Evolutionary conservation across 495 filamentous ascomycete species (phyloP).

Genomic region (Apodospora peruviana): DNA sequence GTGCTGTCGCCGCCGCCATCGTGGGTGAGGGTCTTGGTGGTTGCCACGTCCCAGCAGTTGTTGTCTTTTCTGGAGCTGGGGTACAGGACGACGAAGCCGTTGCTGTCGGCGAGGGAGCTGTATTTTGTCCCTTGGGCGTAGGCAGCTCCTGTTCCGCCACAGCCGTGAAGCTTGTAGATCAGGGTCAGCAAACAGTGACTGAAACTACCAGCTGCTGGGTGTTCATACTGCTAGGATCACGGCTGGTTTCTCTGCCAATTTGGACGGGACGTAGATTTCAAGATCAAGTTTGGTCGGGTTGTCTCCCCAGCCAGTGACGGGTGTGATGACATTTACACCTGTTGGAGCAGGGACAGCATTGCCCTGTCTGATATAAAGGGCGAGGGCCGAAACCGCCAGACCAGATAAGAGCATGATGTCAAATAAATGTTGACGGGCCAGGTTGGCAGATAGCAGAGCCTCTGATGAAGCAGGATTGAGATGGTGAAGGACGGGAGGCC

Average conservation of each 20-base stretch:
- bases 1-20: slow-evolving; percentile 46
- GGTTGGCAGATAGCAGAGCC: too few relatives aligned
- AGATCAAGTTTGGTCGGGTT: slow-evolving; percentile 40
- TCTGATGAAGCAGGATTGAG: too few relatives aligned
- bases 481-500: too few relatives aligned
- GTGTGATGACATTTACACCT: too few relatives aligned
- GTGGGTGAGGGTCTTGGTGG: slow-evolving; percentile 37
- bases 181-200: too few relatives aligned
- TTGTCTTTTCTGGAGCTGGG: slow-evolving; percentile 33
- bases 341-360: too few relatives aligned
- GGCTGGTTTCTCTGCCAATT: slow-evolving; percentile 30
- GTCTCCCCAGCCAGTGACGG: slow-evolving; percentile 22
- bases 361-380: too few relatives aligned
- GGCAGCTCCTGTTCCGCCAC: slow-evolving; percentile 34
- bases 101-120: slow-evolving; percentile 30
- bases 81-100: slow-evolving; percentile 45
- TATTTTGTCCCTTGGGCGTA: slow-evolving; percentile 39
- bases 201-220: too few relatives aligned
- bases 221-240: slow-evolving; percentile 32
- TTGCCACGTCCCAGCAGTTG: slow-evolving; percentile 47
- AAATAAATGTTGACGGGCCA: too few relatives aligned
- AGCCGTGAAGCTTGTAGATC: slow-evolving; percentile 22
- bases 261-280: slow-evolving; percentile 30
- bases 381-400: too few relatives aligned
- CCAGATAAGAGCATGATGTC: too few relatives aligned